phyloP scores from a whole-genome alignment of 371 early-diverging fungal species.

The Circinella minor region DNA sequence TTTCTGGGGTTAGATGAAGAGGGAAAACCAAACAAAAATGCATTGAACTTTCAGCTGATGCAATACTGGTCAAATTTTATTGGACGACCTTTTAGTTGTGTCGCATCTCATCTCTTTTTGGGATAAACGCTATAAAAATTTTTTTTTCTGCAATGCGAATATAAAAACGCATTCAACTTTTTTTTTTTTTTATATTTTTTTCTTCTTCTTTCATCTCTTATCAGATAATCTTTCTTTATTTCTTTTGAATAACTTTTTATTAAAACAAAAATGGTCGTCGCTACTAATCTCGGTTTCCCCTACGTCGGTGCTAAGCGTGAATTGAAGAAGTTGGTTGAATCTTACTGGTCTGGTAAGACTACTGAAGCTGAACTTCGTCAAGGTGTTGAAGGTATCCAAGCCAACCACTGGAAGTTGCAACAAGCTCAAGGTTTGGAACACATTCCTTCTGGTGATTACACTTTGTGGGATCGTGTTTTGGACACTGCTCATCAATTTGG shows the following conservation, averaged over 20 bases:
- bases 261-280: slow-evolving; percentile 59
- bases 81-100: background rate
- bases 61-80: background rate
- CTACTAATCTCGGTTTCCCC: slow-evolving; percentile 82
- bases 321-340: slow-evolving; percentile 88
- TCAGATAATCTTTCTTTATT: background rate
- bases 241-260: background rate
- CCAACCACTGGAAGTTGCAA: slow-evolving; percentile 90
- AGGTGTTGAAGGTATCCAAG: slow-evolving; percentile 81
- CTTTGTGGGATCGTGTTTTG: slow-evolving; percentile 94
- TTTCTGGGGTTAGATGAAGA: too few relatives aligned
- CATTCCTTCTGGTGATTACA: slow-evolving; percentile 94
- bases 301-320: slow-evolving; percentile 88
- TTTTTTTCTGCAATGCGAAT: background rate
- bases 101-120: slow-evolving; percentile 5
- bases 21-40: too few relatives aligned
- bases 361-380: slow-evolving; percentile 71
- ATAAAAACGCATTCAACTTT: background rate
- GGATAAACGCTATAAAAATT: background rate
- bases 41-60: background rate
- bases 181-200: slow-evolving; percentile 1
- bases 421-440: slow-evolving; percentile 76
- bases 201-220: slow-evolving; percentile 4
- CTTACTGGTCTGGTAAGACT: slow-evolving; percentile 92
- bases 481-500: slow-evolving; percentile 84